These are phyloP conservation scores for Alectoria sarmentosa DNA, from an alignment of 495 filamentous ascomycete species.

Conservation along the genomic window DNA sequence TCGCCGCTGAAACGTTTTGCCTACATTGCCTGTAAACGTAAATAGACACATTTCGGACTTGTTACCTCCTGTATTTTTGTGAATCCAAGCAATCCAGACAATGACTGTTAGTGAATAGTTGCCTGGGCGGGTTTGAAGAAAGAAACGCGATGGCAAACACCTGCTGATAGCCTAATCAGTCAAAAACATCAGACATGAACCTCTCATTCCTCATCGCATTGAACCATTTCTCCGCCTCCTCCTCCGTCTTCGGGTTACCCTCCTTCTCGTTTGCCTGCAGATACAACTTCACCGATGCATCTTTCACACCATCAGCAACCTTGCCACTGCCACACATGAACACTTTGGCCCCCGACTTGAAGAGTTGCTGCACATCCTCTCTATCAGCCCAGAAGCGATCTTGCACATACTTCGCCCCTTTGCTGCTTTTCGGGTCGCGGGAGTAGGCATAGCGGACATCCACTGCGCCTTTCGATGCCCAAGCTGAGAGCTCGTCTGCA, in stretches of 20 bases:
- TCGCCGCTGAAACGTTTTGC: background rate
- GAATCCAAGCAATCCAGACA: too few relatives aligned
- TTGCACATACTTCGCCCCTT: slow-evolving; percentile 52
- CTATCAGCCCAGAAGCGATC: slow-evolving; percentile 50
- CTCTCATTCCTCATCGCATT: slow-evolving; percentile 48
- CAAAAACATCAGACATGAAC: slow-evolving; percentile 66
- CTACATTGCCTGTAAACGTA: background rate
- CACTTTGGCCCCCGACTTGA: slow-evolving; percentile 52
- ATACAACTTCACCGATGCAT: slow-evolving; percentile 45
- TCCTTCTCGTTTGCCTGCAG: slow-evolving; percentile 33
- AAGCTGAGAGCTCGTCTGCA: slow-evolving; percentile 49
- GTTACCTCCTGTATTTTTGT: background rate
- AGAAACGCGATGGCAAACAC: background rate
- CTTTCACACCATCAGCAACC: slow-evolving; percentile 54
- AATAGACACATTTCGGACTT: background rate
- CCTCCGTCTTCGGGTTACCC: slow-evolving; percentile 16
- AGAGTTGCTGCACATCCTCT: slow-evolving; percentile 45
- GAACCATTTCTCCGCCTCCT: slow-evolving; percentile 31
- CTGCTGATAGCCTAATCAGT: slow-evolving; percentile 26
- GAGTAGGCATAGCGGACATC: slow-evolving; percentile 51
- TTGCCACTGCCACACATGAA: slow-evolving; percentile 60
- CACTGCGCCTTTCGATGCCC: slow-evolving; percentile 53
- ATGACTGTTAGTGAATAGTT: background rate
- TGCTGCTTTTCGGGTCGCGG: slow-evolving; percentile 29
- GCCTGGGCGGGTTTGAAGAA: background rate